Evolutionary conservation across 352 stramenopile species (phyloP).

Genomic region (Globisporangium nodosum): DNA sequence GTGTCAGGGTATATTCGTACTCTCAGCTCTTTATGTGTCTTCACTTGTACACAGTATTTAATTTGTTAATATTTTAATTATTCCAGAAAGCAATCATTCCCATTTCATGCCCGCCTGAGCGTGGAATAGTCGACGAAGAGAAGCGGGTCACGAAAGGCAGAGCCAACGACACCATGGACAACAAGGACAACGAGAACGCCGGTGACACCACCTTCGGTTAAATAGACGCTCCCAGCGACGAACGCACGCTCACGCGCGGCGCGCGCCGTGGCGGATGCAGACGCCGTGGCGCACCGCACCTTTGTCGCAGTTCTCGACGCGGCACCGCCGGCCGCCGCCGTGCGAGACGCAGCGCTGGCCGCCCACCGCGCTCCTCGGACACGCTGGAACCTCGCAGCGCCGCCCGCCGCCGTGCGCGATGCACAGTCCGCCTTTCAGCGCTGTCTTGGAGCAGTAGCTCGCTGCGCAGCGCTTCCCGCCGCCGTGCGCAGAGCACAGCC

Average conservation of each 20-base stretch:
- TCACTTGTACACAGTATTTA: too few relatives aligned
- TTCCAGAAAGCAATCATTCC: too few relatives aligned
- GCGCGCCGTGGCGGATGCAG: slow-evolving; percentile 58
- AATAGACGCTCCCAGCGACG: not conserved
- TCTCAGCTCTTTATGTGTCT: too few relatives aligned
- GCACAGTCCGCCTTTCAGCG: slow-evolving; percentile 71
- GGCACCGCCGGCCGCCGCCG: slow-evolving; percentile 54
- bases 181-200: too few relatives aligned
- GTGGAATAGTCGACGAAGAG: too few relatives aligned
- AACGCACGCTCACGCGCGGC: not conserved
- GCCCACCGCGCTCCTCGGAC: slow-evolving; percentile 56
- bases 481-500: slow-evolving; percentile 63
- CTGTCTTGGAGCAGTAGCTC: slow-evolving; percentile 50
- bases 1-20: too few relatives aligned
- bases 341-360: slow-evolving; percentile 64
- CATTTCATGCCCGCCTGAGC: too few relatives aligned
- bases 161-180: too few relatives aligned
- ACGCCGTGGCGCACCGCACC: slow-evolving; percentile 61
- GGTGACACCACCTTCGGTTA: too few relatives aligned
- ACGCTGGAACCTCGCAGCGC: slow-evolving; percentile 61
- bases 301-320: slow-evolving; percentile 57
- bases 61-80: too few relatives aligned
- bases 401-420: slow-evolving; percentile 78
- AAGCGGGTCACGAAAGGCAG: too few relatives aligned
- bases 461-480: slow-evolving; percentile 55